Evolutionary conservation across 768 basidiomycete species (phyloP).

Genomic region (Pleurotus platypus): DNA sequence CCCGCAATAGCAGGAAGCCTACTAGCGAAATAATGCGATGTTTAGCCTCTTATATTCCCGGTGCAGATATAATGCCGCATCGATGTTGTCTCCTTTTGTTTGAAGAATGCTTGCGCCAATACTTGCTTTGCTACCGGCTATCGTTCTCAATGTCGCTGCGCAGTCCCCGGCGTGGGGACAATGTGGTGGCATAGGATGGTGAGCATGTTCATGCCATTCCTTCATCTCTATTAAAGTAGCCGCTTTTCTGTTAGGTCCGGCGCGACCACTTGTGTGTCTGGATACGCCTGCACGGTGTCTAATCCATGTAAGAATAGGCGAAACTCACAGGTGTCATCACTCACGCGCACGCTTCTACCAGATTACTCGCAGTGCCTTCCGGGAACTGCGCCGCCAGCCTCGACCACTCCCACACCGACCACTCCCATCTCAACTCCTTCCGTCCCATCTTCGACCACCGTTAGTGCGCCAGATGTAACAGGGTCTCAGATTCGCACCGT

Average conservation of each 20-base stretch:
- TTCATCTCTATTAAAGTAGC: neutral
- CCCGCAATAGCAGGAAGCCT: neutral
- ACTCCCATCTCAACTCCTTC: slow-evolving; percentile 12
- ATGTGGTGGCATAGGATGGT: slow-evolving; percentile 41
- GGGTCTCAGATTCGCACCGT: slow-evolving; percentile 51
- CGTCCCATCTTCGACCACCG: slow-evolving; percentile 21
- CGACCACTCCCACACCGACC: slow-evolving; percentile 19
- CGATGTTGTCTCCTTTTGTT: neutral
- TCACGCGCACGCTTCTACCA: slow-evolving; percentile 13
- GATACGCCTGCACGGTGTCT: slow-evolving; percentile 37
- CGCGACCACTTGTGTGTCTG: slow-evolving; percentile 37
- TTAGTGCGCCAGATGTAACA: slow-evolving; percentile 31
- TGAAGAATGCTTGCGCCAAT: neutral
- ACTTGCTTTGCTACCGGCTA: neutral
- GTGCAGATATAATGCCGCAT: neutral
- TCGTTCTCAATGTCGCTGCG: slow-evolving; percentile 17
- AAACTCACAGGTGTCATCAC: neutral
- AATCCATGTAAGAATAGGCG: slow-evolving; percentile 30
- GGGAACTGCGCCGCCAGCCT: slow-evolving; percentile 25
- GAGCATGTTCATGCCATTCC: slow-evolving; percentile 2
- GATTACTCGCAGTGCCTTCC: slow-evolving; percentile 56
- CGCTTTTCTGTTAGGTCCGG: slow-evolving; percentile 30
- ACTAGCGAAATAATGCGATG: neutral
- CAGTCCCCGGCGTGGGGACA: slow-evolving; percentile 39
- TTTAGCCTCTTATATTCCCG: neutral